Percentiles rank a stretch among this genome's conserved stretches.
Conservation (phyloP, 2,329 filamentous ascomycete species). For the Penicillium verrucosum region DNA sequence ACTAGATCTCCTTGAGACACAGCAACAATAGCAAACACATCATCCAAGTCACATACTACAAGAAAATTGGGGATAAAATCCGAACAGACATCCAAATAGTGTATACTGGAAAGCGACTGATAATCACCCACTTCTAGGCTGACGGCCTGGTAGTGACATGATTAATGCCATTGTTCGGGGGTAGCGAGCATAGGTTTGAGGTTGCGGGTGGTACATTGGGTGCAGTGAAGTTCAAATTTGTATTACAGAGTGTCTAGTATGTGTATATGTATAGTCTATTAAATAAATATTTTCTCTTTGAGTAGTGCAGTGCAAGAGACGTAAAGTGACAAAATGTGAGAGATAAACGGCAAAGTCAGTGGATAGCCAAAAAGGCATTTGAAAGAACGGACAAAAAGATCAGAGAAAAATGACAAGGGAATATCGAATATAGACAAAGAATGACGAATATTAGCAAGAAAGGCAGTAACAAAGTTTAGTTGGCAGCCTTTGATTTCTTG, state of each 20-base stretch:
- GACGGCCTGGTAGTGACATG: not conserved
- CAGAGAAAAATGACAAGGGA: not conserved
- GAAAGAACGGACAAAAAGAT: not conserved
- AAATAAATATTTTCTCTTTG: not conserved
- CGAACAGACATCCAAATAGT: not conserved
- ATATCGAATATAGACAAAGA: not conserved
- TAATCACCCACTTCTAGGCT: not conserved
- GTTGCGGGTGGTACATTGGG: not conserved
- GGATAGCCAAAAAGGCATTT: not conserved
- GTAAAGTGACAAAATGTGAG: not conserved
- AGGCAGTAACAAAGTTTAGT: not conserved
- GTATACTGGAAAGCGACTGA: no score
- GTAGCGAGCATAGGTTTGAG: not conserved
- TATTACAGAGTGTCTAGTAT: not conserved
- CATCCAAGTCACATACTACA: not conserved
- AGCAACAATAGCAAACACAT: not conserved
- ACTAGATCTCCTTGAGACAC: not conserved
- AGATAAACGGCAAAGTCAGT: not conserved
- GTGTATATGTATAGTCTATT: not conserved
- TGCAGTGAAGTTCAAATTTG: not conserved
- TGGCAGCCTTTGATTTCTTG: constrained; percentile 14
- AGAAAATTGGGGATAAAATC: not conserved
- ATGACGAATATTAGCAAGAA: not conserved
- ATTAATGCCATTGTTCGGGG: not conserved
- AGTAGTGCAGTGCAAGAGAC: not conserved